Evolutionary conservation across 495 filamentous ascomycete species (phyloP), one percentile per base, ranked within the genome.

Genomic region (Lineolata rhizophorae): DNA sequence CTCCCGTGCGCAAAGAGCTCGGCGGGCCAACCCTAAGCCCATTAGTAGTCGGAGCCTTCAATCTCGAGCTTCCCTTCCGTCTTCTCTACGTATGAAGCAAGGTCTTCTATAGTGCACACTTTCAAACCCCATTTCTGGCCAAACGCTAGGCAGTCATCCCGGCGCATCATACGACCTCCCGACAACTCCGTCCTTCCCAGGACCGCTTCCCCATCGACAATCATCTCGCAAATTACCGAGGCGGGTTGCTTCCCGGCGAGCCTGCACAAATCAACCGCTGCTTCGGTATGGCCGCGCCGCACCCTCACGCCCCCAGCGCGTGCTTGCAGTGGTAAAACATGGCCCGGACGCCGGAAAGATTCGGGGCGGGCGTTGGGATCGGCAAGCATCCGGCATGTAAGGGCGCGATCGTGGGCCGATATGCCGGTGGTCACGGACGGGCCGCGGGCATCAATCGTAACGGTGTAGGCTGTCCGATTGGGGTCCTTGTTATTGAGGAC

Each of bases 61-160:
- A 40, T n/a, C 20, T 35, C 41, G 32, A 42, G 19, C 31, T 36
- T 45, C 11, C 46, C 51, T 40, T 49, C 40, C 53, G 61, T 58
- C 63, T 42, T 67, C 54, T 91, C 76, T 30, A 95, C 48, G 51
- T 85, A 78, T 35, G 50, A 58, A 24, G 84, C 75, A 54, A 97
- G 54, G 50, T 79, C 82, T 48, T 83, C 84, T 55, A 97, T 95
- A 5, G 87, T 95, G 52, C 84, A 91, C 25, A 91, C 81, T 56
- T 74, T 84, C 39, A 95, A 54, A 6, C 82, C 83, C 74, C 79
- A 95, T 49, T 62, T 69, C 52, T 67, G 66, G 9, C 82, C 90
- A 64, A 97, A 97, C 20, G 55, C 62, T 47, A 97, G 59, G 49
- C 87, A 95, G 3, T 65, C 76, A 63, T 95, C 84, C 36, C 82